Evolutionary conservation across 164 flowering plant species (phyloP).

Genomic region (Nymphaea thermarum): DNA sequence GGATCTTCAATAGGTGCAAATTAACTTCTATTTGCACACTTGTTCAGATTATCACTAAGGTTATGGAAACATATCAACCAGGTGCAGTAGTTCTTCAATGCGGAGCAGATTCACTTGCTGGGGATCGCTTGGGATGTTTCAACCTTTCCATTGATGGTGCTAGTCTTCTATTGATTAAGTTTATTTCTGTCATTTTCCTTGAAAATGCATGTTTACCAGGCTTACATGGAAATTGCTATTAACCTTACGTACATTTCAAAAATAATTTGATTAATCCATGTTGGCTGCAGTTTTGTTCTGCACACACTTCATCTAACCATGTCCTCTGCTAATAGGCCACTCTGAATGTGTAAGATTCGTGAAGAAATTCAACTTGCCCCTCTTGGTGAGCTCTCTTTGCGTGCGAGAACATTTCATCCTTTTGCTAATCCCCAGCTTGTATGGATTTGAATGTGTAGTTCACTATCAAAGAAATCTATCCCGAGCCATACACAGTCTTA

Average conservation of each 20-base stretch:
- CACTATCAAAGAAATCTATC: not conserved
- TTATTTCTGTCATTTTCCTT: not conserved
- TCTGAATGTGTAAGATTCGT: conserved; percentile 93
- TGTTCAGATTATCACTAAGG: conserved; percentile 77
- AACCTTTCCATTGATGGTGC: conserved; percentile 99
- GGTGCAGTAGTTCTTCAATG: conserved; percentile 95
- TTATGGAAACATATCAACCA: conserved; percentile 81
- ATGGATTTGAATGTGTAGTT: not conserved
- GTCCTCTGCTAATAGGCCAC: conserved; percentile 51
- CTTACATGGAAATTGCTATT: not conserved
- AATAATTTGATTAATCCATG: not conserved
- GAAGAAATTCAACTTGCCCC: conserved; percentile 86
- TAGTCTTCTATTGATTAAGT: conserved; percentile 29
- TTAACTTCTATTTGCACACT: not conserved
- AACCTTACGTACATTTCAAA: not conserved
- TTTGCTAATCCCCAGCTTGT: not conserved
- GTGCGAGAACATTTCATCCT: not conserved
- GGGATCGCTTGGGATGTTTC: conserved; percentile 97
- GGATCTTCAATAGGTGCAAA: no score
- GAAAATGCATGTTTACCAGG: not conserved
- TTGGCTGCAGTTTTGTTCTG: not conserved
- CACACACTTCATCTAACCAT: not conserved
- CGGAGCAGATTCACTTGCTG: conserved; percentile 99
- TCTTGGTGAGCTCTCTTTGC: conserved; percentile 45
- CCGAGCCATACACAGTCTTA: not conserved